phyloP scores from a whole-genome alignment of 768 basidiomycete species.

The Rhodosporidiobolus sp. region DNA sequence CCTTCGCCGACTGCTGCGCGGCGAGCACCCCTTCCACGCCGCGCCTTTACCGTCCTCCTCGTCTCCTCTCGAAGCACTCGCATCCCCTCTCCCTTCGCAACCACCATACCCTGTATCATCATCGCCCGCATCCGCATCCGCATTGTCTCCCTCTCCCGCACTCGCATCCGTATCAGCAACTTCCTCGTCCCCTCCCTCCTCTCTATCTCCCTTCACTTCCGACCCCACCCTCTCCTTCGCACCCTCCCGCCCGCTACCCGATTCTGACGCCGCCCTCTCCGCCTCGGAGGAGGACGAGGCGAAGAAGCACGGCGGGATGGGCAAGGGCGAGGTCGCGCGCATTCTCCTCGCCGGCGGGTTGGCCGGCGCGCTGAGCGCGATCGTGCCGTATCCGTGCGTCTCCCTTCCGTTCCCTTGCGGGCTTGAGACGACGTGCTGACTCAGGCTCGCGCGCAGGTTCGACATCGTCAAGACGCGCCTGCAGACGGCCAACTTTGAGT shows the following conservation, averaged over 20 bases:
- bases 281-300: not conserved
- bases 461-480: slow-evolving; percentile 42
- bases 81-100: not conserved
- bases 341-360: slow-evolving; percentile 36
- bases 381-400: slow-evolving; percentile 38
- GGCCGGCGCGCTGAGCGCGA: slow-evolving; percentile 28
- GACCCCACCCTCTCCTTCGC: not conserved
- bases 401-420: not conserved
- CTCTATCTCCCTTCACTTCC: not conserved
- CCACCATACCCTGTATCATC: not conserved
- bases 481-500: slow-evolving; percentile 36
- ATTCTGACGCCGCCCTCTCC: not conserved
- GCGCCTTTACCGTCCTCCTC: not conserved
- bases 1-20: slow-evolving; percentile 28
- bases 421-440: too few relatives aligned
- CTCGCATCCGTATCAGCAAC: not conserved
- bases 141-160: not conserved
- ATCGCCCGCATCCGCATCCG: not conserved
- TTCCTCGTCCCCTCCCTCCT: not conserved
- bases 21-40: slow-evolving; percentile 28
- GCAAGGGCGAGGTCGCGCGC: slow-evolving; percentile 21
- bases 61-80: slow-evolving; percentile 4
- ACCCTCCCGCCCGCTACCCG: not conserved
- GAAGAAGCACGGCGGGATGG: slow-evolving; percentile 6
- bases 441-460: slow-evolving; percentile 7